Percentiles rank a stretch among this genome's conserved stretches.
Conservation (phyloP, 805 yeast genomes). For the Gaillardinia entomophila region DNA sequence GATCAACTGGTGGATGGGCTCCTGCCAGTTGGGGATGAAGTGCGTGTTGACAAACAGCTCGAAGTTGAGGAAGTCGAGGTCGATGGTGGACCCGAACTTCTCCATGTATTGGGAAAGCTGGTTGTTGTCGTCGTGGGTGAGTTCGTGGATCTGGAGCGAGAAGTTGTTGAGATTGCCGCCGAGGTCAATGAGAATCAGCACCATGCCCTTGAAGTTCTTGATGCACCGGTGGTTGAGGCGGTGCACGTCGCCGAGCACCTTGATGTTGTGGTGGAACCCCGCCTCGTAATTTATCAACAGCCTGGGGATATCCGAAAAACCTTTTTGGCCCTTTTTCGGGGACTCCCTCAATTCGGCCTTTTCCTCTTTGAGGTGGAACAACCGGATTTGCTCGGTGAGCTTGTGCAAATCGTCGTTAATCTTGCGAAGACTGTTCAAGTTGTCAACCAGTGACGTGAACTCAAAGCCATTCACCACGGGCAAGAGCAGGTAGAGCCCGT, state of each 20-base stretch:
- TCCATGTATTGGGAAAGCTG: slow-evolving; percentile 35
- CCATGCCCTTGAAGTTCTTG: slow-evolving; percentile 34
- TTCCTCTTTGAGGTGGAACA: slow-evolving; percentile 21
- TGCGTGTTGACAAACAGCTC: slow-evolving; percentile 38
- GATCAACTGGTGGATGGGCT: slow-evolving; percentile 44
- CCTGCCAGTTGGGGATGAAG: slow-evolving; percentile 40
- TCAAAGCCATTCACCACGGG: slow-evolving; percentile 40
- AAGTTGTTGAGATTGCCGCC: slow-evolving; percentile 56
- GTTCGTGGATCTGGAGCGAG: slow-evolving; percentile 36
- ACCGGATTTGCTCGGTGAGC: slow-evolving; percentile 26
- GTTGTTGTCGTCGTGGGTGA: slow-evolving; percentile 7
- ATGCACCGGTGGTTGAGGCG: slow-evolving; percentile 29
- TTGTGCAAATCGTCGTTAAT: slow-evolving; percentile 30
- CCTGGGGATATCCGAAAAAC: slow-evolving; percentile 23
- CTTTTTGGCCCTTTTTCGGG: slow-evolving; percentile 6
- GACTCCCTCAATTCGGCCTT: too few relatives aligned
- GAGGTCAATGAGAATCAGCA: slow-evolving; percentile 40
- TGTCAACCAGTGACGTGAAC: slow-evolving; percentile 22
- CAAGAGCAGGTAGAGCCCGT: slow-evolving; percentile 45
- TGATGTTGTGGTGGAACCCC: slow-evolving; percentile 27
- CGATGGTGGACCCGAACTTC: slow-evolving; percentile 48
- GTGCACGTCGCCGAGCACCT: slow-evolving; percentile 30
- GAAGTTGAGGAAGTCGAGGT: slow-evolving; percentile 43
- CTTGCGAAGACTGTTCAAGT: slow-evolving; percentile 24
- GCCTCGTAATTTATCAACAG: slow-evolving; percentile 27